phyloP scores from a whole-genome alignment of 2,329 filamentous ascomycete species.

The Phyllosticta citribraziliensis region DNA sequence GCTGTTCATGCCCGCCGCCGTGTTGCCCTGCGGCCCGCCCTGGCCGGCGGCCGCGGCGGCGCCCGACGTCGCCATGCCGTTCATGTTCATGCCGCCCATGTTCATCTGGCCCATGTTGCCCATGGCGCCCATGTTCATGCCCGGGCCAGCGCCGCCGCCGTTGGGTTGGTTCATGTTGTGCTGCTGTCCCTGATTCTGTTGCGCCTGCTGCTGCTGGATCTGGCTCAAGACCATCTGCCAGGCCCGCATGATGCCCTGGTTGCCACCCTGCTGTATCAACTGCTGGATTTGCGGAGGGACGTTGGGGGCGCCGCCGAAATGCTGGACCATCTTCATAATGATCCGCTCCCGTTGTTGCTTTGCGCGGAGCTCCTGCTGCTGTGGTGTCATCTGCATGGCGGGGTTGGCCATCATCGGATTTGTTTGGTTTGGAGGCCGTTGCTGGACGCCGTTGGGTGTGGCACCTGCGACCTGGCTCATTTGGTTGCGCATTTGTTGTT shows the following conservation, averaged over 20 bases:
- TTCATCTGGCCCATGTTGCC: slow-evolving; percentile 11
- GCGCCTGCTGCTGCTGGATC: slow-evolving; percentile 20
- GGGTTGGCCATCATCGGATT: slow-evolving; percentile 3
- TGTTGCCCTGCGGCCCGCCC: not conserved
- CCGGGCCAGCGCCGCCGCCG: slow-evolving; percentile 12
- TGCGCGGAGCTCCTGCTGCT: not conserved
- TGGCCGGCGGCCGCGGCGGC: not conserved
- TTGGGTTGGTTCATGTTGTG: slow-evolving; percentile 3
- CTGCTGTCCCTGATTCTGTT: slow-evolving; percentile 13
- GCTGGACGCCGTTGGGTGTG: slow-evolving; percentile 2
- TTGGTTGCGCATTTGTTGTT: slow-evolving; percentile 7
- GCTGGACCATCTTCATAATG: slow-evolving; percentile 13
- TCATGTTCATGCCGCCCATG: slow-evolving; percentile 4
- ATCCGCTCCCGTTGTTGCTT: slow-evolving; percentile 16
- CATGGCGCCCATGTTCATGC: slow-evolving; percentile 7
- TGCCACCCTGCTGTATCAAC: slow-evolving; percentile 15
- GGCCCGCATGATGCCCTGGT: not conserved
- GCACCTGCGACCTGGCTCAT: not conserved
- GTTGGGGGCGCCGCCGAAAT: slow-evolving; percentile 10
- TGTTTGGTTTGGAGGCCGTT: not conserved
- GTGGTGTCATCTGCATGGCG: slow-evolving; percentile 1
- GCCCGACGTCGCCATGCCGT: not conserved
- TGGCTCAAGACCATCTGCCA: not conserved
- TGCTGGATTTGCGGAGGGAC: slow-evolving; percentile 21
- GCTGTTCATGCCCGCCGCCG: slow-evolving; percentile 10